These are phyloP conservation scores for Curvularia verruculosa DNA, from an alignment of 2,329 filamentous ascomycete species.

Conservation along the genomic window DNA sequence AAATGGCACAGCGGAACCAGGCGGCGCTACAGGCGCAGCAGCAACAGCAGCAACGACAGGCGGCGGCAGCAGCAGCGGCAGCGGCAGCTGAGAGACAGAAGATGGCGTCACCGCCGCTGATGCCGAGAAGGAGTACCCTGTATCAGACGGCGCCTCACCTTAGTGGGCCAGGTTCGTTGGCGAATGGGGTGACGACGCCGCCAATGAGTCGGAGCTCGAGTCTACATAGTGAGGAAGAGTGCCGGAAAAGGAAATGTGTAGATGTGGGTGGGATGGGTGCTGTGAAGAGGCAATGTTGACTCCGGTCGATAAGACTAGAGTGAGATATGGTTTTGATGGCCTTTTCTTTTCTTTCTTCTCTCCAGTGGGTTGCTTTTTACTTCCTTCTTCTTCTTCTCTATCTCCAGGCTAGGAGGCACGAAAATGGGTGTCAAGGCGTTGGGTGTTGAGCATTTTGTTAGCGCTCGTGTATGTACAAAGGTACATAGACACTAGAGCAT, in stretches of 20 bases:
- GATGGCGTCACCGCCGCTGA: constrained; percentile 6
- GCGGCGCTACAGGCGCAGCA: constrained; percentile 24
- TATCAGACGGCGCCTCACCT: neutral
- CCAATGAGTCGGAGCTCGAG: constrained; percentile 41
- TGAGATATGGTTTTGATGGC: neutral
- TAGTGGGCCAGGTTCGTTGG: neutral
- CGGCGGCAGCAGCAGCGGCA: neutral
- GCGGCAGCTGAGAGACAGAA: constrained; percentile 5
- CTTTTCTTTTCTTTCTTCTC: neutral
- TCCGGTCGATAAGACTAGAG: neutral
- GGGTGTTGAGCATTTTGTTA: neutral
- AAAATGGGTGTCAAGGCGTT: neutral
- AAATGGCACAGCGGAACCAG: constrained; percentile 36
- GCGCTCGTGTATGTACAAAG: neutral
- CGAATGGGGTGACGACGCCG: constrained; percentile 23
- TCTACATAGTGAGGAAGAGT: constrained; percentile 24
- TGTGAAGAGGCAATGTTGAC: constrained; percentile 31
- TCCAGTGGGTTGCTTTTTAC: neutral
- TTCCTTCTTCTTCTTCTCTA: neutral
- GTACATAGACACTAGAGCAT: neutral
- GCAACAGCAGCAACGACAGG: constrained; percentile 8
- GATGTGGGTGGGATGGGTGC: constrained; percentile 19
- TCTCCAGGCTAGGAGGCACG: neutral
- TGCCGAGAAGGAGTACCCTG: constrained; percentile 1
- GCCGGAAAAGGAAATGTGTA: constrained; percentile 36